A percentile compares a stretch with the other conserved stretches of the same genome.
Evolutionary conservation across 2,329 filamentous ascomycete genomes (phyloP).

Genomic region (Talaromyces sp.): DNA sequence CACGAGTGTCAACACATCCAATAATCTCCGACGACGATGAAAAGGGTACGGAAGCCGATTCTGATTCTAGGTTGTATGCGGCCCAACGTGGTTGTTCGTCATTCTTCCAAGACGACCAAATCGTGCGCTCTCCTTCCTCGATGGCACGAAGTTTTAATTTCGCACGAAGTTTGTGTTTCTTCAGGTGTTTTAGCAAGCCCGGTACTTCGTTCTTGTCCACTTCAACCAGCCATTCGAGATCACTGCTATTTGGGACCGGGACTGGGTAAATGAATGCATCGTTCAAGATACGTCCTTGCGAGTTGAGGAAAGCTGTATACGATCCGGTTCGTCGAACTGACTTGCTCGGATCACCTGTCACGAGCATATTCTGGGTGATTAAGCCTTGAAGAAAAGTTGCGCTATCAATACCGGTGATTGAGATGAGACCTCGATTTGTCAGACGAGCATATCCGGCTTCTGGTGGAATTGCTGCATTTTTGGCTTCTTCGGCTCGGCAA

Average conservation of each 20-base stretch:
- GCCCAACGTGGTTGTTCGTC: slow-evolving; percentile 41
- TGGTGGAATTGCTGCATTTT: slow-evolving; percentile 40
- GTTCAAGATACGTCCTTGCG: slow-evolving; percentile 79
- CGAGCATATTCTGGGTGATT: slow-evolving; percentile 71
- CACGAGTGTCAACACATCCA: slow-evolving; percentile 44
- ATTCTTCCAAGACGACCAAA: slow-evolving; percentile 77
- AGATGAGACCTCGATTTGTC: slow-evolving; percentile 75
- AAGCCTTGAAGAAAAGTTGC: slow-evolving; percentile 86
- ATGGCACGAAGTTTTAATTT: slow-evolving; percentile 73
- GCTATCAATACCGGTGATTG: slow-evolving; percentile 76
- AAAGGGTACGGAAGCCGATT: slow-evolving; percentile 29
- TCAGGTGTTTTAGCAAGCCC: slow-evolving; percentile 70
- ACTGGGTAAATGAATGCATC: slow-evolving; percentile 86
- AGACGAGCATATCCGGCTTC: slow-evolving; percentile 56
- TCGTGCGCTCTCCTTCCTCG: slow-evolving; percentile 63
- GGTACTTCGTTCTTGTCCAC: slow-evolving; percentile 71
- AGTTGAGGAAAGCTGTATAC: slow-evolving; percentile 85
- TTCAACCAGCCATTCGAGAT: slow-evolving; percentile 71
- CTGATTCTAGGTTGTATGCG: slow-evolving; percentile 41
- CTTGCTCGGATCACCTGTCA: slow-evolving; percentile 44
- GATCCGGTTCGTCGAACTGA: slow-evolving; percentile 54
- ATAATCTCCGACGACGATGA: slow-evolving; percentile 29
- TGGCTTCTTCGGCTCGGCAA: slow-evolving; percentile 11
- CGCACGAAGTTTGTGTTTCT: slow-evolving; percentile 81
- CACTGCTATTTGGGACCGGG: slow-evolving; percentile 41